Conservation (phyloP, 2,329 filamentous ascomycete genomes). For the Calycina herbarum region DNA sequence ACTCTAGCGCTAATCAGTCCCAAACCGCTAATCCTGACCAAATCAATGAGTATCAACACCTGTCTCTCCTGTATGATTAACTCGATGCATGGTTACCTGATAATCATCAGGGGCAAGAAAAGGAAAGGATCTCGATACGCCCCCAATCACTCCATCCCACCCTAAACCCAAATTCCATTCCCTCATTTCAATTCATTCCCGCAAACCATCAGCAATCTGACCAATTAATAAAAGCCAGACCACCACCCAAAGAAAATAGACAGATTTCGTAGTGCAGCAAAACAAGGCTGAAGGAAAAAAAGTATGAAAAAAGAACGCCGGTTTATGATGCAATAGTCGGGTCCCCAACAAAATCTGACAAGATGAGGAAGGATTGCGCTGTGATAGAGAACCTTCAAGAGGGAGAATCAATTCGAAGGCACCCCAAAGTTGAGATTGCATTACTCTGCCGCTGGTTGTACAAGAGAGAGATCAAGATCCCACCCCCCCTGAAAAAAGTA, state of each 20-base stretch:
- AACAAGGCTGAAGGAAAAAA: not conserved
- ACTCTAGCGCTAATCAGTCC: no score
- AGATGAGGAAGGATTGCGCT: not conserved
- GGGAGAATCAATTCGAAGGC: not conserved
- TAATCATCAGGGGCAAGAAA: no score
- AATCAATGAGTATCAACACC: no score
- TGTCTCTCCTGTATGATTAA: no score
- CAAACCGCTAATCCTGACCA: no score
- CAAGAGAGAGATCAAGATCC: not conserved
- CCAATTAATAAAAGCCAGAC: slow-evolving; percentile 1
- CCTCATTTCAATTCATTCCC: no score
- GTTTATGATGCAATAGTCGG: slow-evolving; percentile 1
- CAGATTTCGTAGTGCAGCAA: not conserved
- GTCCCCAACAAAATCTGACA: not conserved
- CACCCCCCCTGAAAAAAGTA: not conserved
- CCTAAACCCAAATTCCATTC: no score
- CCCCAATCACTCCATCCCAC: no score
- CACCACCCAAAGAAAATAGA: not conserved
- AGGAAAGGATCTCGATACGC: no score
- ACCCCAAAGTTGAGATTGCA: slow-evolving; percentile 10
- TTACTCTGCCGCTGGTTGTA: slow-evolving; percentile 1
- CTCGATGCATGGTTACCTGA: no score
- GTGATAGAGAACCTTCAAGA: not conserved
- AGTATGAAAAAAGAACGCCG: not conserved
- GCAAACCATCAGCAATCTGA: not conserved